Evolutionary conservation across 371 early-diverging fungal genomes (phyloP), one percentile per base, ranked within the genome.

Genomic region (Globomyces sp.): DNA sequence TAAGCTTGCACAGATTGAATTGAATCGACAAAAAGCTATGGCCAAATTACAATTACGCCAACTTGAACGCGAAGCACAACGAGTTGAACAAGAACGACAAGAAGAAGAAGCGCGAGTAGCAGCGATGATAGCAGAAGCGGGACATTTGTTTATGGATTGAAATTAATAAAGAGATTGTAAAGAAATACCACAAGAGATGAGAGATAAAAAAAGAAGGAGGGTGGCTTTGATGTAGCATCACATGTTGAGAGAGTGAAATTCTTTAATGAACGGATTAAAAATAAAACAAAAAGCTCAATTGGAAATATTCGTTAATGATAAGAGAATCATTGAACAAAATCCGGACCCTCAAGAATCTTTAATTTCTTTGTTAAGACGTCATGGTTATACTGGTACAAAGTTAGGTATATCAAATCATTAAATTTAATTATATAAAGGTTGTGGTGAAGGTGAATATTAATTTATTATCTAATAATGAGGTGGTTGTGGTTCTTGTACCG

Each of bases 351-450:
- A 46, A 24, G 77, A 74, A 63, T 88, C 89, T 34, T 73, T 89
- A 43, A 74, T 90, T 45, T 82, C 85, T 69, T 89, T 85, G 71
- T 74, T 91, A 63, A 85, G 91, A 50, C 69, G 78, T 11, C 73
- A 80, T 55, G 88, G 89, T 3, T 79, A 86, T 47, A 90, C 90
- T 2, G 90, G 91, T 37, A 87, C 90, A 46, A 91, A 91, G 75
- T 80, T 90, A n/a, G 91, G 91, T 40, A 90, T 90, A 66, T 87
- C 85, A 24, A 24, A 24, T 24, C 24, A 24, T 24, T 24, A 24
- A 24, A 24, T 24, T 24, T 24, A 24, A 24, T 0, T 24, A 24
- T 24, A 24, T 24, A 24, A 24, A 24, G 24, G 24, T 24, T 24
- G 24, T 24, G 24, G 24, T 24, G 24, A 24, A 24, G 24, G 24